These are phyloP conservation scores for Cryptococcus wingfieldii DNA, from an alignment of 1,284 basidiomycete genomes.

Conservation along the genomic window DNA sequence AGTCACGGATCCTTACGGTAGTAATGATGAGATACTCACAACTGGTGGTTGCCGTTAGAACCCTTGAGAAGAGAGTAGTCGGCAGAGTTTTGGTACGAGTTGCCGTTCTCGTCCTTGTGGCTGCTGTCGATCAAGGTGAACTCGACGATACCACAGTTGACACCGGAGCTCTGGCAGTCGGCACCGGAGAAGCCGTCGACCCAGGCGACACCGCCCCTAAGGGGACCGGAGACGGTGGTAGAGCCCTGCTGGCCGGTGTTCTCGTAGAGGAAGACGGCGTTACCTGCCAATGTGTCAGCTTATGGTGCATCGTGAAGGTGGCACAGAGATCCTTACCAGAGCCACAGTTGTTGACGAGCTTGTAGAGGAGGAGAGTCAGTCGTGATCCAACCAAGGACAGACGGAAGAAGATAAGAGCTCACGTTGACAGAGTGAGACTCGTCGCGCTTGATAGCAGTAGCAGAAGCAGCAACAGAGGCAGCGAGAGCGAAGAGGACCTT, in stretches of 20 bases:
- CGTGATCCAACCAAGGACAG: neutral
- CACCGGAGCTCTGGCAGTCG: slow-evolving; percentile 14
- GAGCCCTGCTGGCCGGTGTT: slow-evolving; percentile 2
- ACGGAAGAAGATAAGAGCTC: neutral
- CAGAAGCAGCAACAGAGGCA: too few relatives aligned
- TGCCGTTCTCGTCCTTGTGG: slow-evolving; percentile 11
- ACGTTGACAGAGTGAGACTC: slow-evolving; percentile 1
- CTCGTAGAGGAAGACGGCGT: slow-evolving; percentile 15
- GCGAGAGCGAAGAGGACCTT: too few relatives aligned
- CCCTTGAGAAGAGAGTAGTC: slow-evolving; percentile 20
- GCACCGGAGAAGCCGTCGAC: slow-evolving; percentile 10
- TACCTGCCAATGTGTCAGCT: slow-evolving; percentile 3
- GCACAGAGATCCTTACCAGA: neutral
- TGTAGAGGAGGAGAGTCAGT: neutral
- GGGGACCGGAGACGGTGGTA: slow-evolving; percentile 12
- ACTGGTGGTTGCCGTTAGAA: slow-evolving; percentile 15
- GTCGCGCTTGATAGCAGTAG: neutral
- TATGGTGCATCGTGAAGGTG: too few relatives aligned
- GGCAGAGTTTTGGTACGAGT: slow-evolving; percentile 10
- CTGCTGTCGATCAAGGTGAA: slow-evolving; percentile 11
- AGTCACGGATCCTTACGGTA: neutral
- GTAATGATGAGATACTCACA: slow-evolving; percentile 4
- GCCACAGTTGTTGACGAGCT: slow-evolving; percentile 23
- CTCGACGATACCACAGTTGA: slow-evolving; percentile 27
- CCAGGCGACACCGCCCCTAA: slow-evolving; percentile 22